Percentiles rank a stretch among this genome's conserved stretches.
Conservation (phyloP, 2,329 filamentous ascomycete genomes). For the Alternaria consortialis region DNA sequence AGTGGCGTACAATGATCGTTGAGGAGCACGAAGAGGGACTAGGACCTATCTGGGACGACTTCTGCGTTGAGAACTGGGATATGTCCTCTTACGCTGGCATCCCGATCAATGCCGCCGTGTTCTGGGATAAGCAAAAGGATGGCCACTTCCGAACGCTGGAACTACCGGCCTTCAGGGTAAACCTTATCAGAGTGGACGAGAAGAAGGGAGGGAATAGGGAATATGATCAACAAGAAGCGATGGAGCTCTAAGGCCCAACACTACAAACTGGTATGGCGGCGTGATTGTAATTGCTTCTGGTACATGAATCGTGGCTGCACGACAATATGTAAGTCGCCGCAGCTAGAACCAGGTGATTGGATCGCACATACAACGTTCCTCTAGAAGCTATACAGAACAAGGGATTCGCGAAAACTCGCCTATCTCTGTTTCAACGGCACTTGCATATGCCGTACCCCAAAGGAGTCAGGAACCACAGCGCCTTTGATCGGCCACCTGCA, state of each 20-base stretch:
- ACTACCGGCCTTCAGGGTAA: conserved; percentile 45
- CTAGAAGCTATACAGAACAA: not conserved
- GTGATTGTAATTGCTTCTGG: not conserved
- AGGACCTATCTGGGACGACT: conserved; percentile 46
- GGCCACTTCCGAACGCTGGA: conserved; percentile 37
- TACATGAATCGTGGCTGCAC: not conserved
- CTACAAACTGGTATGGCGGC: not conserved
- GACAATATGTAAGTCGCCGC: not conserved
- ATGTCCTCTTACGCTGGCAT: conserved; percentile 42
- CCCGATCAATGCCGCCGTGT: conserved; percentile 48
- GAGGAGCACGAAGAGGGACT: conserved; percentile 22
- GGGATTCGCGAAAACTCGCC: not conserved
- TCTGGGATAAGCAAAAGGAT: conserved; percentile 42
- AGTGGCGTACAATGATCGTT: conserved; percentile 43
- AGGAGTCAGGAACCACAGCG: not conserved
- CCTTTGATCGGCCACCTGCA: not conserved
- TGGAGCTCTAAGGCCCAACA: conserved; percentile 16
- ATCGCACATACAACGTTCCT: not conserved
- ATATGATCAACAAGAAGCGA: conserved; percentile 8
- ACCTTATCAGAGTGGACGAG: conserved; percentile 24
- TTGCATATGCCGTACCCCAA: not conserved
- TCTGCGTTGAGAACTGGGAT: conserved; percentile 48
- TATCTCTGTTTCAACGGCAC: not conserved
- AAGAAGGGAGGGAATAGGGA: not conserved
- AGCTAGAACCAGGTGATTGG: not conserved